Percentiles rank a stretch among this genome's conserved stretches.
Evolutionary conservation across 352 stramenopile genomes (phyloP).

Genomic region (Nothophytophthora sp.): DNA sequence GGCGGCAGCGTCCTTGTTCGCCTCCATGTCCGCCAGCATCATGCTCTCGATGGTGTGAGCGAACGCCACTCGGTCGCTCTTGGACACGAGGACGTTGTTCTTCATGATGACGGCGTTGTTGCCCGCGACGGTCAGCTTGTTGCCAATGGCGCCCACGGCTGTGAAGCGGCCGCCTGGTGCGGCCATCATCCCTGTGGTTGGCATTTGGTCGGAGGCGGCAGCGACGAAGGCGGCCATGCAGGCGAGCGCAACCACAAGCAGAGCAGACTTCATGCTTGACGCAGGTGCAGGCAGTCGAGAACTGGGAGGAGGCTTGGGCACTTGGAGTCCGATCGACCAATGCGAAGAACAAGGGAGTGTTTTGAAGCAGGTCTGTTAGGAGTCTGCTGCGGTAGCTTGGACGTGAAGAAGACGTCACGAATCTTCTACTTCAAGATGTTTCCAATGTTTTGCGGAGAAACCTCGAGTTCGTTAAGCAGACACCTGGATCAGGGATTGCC

Average conservation of each 20-base stretch:
- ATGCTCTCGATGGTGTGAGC: conserved; percentile 12
- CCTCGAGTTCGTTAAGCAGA: too few species aligned
- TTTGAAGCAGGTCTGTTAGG: too few species aligned
- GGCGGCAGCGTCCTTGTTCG: too few species aligned
- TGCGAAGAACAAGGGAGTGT: too few species aligned
- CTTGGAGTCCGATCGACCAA: conserved; percentile 1
- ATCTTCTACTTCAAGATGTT: too few species aligned
- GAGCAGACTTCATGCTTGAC: conserved; percentile 3
- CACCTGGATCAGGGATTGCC: too few species aligned
- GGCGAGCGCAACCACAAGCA: conserved; percentile 1
- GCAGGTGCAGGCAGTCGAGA: too few species aligned
- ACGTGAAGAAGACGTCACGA: too few species aligned
- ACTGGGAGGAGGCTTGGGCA: not conserved
- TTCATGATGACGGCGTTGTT: not conserved
- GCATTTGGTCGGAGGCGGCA: conserved; percentile 7
- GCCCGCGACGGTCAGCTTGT: not conserved
- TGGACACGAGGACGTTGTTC: not conserved
- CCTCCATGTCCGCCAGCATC: not conserved
- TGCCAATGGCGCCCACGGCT: not conserved
- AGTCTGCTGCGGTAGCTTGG: too few species aligned
- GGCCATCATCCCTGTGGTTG: too few species aligned
- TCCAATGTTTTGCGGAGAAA: too few species aligned
- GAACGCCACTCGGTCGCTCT: conserved; percentile 9
- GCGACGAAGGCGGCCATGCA: conserved; percentile 6
- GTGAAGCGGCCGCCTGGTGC: not conserved